Evolutionary conservation across 2,329 filamentous ascomycete species (phyloP), one percentile per base, ranked within the genome.

Genomic region (Diaporthe destruens): DNA sequence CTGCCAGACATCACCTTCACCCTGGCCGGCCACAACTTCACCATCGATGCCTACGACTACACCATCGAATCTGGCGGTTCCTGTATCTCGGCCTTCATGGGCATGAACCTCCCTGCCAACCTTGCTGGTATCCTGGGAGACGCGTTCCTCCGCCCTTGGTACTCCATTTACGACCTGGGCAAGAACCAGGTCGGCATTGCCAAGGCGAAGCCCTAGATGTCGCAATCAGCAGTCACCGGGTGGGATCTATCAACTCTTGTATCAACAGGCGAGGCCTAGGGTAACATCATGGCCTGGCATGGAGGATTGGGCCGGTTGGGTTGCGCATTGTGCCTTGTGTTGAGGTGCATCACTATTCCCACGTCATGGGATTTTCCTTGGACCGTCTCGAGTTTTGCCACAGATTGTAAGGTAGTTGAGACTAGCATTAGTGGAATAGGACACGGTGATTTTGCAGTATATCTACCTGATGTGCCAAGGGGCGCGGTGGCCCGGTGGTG

Each of bases 41-140:
- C 91, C 81, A 97, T 99, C 78, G 87, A 88, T 71, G 86, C 96
- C 20, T 92, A 92, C 76, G 96, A 99, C 86, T 99, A 99, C 87
- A 95, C 98, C 78, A 91, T 99, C 53, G 95, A 99, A 85, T 91
- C 98, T 55, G 93, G 95, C 81, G 96, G 96, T 78, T 96, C 92
- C 82, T 99, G 96, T 85, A 98, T 99, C 84, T 98, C 95, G 75
- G 93, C 94, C 78, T 98, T 99, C 87, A 97, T 97, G 91, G 95
- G 95, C 79, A 97, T 98, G 92, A 96, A 95, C 83, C 91, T 94
- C 85, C 93, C 95, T 72, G 96, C 96, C 59, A 96, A 96, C 77
- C 90, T 99, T 76, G 95, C 94, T 75, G 72, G 72, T 34, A 99
- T 99, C 76, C 91, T 99, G 34, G 96, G 96, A 80, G 95, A 98